Evolutionary conservation across 805 yeast species (phyloP), one percentile per base, ranked within the genome.

Genomic region (Ogataea chonburiensis): DNA sequence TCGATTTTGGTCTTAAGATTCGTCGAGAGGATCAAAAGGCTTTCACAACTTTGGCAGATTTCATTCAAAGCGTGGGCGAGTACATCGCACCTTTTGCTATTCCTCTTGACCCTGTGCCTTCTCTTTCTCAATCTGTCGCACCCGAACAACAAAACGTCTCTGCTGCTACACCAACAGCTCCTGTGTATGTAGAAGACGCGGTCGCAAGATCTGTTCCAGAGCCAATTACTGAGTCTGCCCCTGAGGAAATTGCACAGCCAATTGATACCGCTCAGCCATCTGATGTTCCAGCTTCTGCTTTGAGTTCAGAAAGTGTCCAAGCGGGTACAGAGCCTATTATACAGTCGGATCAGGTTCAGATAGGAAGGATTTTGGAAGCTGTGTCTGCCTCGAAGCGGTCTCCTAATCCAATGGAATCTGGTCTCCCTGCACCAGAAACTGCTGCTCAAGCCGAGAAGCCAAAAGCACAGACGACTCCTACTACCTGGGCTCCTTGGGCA

Each of bases 41-140:
- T 10, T 84, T 63, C 55, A 64, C 63, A 22, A 60, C 81, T 0
- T 65, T 87, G 40, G 69, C 67, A 14, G 76, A 73, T 9, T 70
- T 84, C 38, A 70, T 77, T 44, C 64, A 63, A 17, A 55, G 59
- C 6, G 62, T 79, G 10, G 70, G 68, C 31, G 76, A 75, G 42
- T 68, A 58, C 36, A 54, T 55, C n/a, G 66, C 67, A 27, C 95
- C 94, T 3, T 86, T 86, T 56, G 56, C 69, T 35, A 66, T 71
- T 5, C 80, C 86, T 4, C 63, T 79, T 28, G 79, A 79, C 31
- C 37, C 43, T 9, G 37, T 43, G 32, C n/a, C n/a, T n/a, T n/a
- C n/a, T n/a, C n/a, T n/a, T n/a, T n/a, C n/a, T n/a, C n/a, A n/a
- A n/a, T n/a, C n/a, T n/a, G 30, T 19, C 20, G 22, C 19, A 28